Evolutionary conservation across 371 early-diverging fungal genomes (phyloP), one percentile per base, ranked within the genome.

Genomic region (Apophysomyces ossiformis): DNA sequence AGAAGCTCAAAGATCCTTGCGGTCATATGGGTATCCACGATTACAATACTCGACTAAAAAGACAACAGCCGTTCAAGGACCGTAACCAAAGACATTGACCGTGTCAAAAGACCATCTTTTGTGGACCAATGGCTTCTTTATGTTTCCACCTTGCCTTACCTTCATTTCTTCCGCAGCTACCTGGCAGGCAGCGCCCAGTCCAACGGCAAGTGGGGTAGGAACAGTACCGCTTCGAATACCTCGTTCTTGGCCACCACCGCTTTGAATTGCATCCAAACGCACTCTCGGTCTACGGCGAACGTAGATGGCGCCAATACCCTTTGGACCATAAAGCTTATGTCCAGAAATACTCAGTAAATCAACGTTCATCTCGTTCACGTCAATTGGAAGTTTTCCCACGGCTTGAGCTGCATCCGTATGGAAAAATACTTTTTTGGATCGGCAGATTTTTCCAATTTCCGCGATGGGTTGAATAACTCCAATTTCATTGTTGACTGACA

Each of bases 331-430:
- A 43, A 99, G 76, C 79, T 99, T 99, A 81, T 99, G 99, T 13
- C 99, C 99, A 21, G 96, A 96, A 54, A 99, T 96, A 69, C 96
- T 95, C 90, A 99, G 85, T 63, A 99, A 84, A 72, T 98, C 99
- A 63, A 99, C 89, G 77, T 98, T 96, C 95, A 95, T 93, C 41
- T 87, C 88, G 66, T 95, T 94, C 45, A 99, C 99, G 78, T 99
- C 95, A 39, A 99, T 77, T 7, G 96, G 95, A 39, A 99, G 93
- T 83, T 99, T 99, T 61, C 99, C 99, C 16, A 93, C 89, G 12
- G 99, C 99, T 79, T 99, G 99, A 5, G 99, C 99, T n/a, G 99
- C 99, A 82, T 99, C 99, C 11, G 98, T 97, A 72, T 99, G 97
- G 87, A 98, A 96, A 69, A 96, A 97, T 43, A 98, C 82, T 74